Base-by-base conservation (phyloP, 306 rosid species). In the Quercus bicolor region DNA sequence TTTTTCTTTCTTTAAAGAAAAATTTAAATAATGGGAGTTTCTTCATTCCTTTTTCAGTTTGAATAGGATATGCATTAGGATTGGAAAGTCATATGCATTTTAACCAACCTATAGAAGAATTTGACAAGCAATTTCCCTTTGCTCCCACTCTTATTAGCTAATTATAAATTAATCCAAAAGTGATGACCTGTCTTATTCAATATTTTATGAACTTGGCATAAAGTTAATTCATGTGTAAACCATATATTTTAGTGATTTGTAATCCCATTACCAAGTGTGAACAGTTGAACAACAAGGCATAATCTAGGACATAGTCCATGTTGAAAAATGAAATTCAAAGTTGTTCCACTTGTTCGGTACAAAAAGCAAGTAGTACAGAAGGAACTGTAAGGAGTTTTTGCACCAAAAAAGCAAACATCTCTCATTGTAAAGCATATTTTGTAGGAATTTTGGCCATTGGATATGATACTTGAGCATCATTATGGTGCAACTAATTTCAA, bases 221-320 rank as follows among this genome's bases (percentile, higher is more conserved):
- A 8, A 9, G 13, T 11, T 24, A 21, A 26, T 62, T 62, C 75
- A 55, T 28, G 78, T 28, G 53, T 19, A 75, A 21, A 8, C 20
- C 70, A 40, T 56, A 56, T 13, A 18, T 34, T 48, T 5, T 28
- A 69, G 71, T 18, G 24, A 18, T 19, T 66, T 34, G 7, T 16
- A 57, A 26, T 57, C 55, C 18, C 28, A 68, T 80, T 40, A 28
- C 64, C 79, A 75, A 68, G 45, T 80, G 64, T 59, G 29, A 33
- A 59, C 76, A 57, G 14, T 80, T 45, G 76, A 75, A 33, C 18
- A 23, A 59, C 51, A 66, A 66, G 48, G 48, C 3, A 33, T 31
- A 19, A 33, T 66, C 24, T 33, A 31, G 3, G 19, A 19, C 26
- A 66, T 8, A 19, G 71, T 18, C 45, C 19, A 33, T 33, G 19